Conservation (phyloP, 805 yeast genomes). For the Metschnikowia kofuensis region DNA sequence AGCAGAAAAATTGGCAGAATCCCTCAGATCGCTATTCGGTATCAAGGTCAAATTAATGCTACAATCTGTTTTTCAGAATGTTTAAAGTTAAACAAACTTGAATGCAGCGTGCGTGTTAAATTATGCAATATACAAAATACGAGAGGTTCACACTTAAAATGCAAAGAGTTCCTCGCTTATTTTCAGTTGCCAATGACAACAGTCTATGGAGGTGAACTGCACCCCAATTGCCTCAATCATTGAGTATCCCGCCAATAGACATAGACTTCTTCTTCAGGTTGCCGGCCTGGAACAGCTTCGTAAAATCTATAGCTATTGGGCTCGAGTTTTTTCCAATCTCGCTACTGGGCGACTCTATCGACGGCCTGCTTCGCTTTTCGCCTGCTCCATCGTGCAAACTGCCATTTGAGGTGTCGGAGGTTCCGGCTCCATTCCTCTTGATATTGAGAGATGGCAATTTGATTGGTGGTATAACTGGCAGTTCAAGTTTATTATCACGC, state of each 20-base stretch:
- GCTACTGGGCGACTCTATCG: not conserved
- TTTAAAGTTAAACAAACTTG: too few relatives aligned
- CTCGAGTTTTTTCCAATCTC: not conserved
- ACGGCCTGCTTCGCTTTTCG: not conserved
- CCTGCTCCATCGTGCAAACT: not conserved
- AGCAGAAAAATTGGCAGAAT: too few relatives aligned
- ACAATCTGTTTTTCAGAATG: too few relatives aligned
- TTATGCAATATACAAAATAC: not conserved
- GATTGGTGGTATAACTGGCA: constrained; percentile 3
- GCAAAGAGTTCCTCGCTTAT: not conserved
- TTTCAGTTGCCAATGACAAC: too few relatives aligned
- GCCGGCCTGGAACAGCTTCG: constrained; percentile 14
- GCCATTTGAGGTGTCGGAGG: not conserved
- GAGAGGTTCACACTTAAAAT: not conserved
- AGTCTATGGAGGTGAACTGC: too few relatives aligned
- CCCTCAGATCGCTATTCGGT: too few relatives aligned
- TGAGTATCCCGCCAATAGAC: constrained; percentile 42
- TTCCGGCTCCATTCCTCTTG: not conserved
- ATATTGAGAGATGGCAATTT: constrained; percentile 15
- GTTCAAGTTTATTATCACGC: not conserved
- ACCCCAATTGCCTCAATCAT: constrained; percentile 16
- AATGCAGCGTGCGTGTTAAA: not conserved
- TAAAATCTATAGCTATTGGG: constrained; percentile 20
- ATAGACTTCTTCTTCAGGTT: constrained; percentile 21
- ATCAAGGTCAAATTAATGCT: too few relatives aligned